Evolutionary conservation across 768 basidiomycete genomes (phyloP), one percentile per base, ranked within the genome.

Genomic region (Harrya chromipes): DNA sequence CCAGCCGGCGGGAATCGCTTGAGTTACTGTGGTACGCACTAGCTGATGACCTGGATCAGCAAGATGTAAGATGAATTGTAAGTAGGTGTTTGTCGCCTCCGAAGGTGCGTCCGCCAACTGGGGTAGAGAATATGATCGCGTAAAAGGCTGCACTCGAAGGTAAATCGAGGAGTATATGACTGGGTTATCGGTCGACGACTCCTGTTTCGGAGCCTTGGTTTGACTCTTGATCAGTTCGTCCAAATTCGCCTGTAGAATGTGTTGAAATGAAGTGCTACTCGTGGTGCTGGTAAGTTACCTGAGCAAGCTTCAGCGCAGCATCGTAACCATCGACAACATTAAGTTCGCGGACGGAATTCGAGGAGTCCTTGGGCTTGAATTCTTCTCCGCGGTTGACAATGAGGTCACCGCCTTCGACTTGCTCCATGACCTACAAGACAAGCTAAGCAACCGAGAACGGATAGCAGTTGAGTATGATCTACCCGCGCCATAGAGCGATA

Each of bases 371-470:
- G 17, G 83, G 87, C 43, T 77, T 78, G 34, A 84, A 84, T 59
- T 87, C 87, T 52, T 87, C 77, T 26, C 90, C 90, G 59, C 81
- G 77, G 70, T 94, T 93, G 43, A 94, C 87, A 46, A 94, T 72
- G 41, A 97, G 80, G 65, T 95, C 90, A 31, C 94, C 92, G 37
- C 93, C 90, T 67, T 94, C 84, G 16, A 95, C 87, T 73, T 97
- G 94, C 61, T 95, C 93, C 81, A 97, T 83, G 54, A 97, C 81
- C 93, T 90, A 56, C 6, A 27, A 16, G 44, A 52, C 40, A 27
- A 9, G 10, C 14, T 57, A 23, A 55, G 46, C 12, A 46, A 1
- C 41, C 29, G 24, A 54, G 37, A 40, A 46, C 16, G 49, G 9
- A 39, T 26, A 14, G 36, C 9, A 1, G 6, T 13, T n/a, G 16